phyloP scores from a whole-genome alignment of 192 early-diverging fungal species.

The Lobosporangium transversale region DNA sequence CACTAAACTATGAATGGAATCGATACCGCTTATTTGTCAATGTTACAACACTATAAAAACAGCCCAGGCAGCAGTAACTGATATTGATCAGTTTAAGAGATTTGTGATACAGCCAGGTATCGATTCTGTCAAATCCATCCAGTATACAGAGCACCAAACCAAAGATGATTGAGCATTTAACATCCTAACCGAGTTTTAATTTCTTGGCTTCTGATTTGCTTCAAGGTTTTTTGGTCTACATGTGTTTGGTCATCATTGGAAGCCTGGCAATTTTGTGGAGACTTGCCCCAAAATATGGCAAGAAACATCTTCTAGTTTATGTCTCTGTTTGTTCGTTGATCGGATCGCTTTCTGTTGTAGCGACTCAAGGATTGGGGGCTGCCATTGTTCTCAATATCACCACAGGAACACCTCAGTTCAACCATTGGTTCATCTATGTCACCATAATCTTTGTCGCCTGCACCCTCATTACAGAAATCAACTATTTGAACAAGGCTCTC shows the following conservation, averaged over 20 bases:
- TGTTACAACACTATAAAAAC: not conserved
- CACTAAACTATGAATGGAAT: not conserved
- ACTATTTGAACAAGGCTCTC: slow-evolving; percentile 78
- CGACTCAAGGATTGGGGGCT: slow-evolving; percentile 74
- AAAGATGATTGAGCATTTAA: no score
- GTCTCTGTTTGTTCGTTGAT: slow-evolving; percentile 64
- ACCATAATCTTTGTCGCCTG: slow-evolving; percentile 65
- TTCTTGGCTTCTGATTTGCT: no score
- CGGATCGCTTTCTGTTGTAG: slow-evolving; percentile 73
- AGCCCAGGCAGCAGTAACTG: slow-evolving; percentile 72
- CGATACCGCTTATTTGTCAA: not conserved
- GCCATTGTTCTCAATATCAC: slow-evolving; percentile 69
- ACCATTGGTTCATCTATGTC: slow-evolving; percentile 74
- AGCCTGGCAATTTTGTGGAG: slow-evolving; percentile 61
- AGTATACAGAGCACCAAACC: no score
- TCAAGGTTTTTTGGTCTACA: slow-evolving; percentile 61
- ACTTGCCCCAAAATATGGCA: slow-evolving; percentile 67
- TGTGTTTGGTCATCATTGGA: slow-evolving; percentile 52
- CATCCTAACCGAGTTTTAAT: no score
- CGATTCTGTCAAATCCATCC: no score
- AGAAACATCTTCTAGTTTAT: slow-evolving; percentile 62
- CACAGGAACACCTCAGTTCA: slow-evolving; percentile 66
- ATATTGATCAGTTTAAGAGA: slow-evolving; percentile 81
- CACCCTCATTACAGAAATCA: slow-evolving; percentile 67
- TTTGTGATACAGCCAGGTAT: slow-evolving; percentile 70